Evolutionary conservation across 805 yeast genomes (phyloP).

Genomic region (Dipodascus albidus): DNA sequence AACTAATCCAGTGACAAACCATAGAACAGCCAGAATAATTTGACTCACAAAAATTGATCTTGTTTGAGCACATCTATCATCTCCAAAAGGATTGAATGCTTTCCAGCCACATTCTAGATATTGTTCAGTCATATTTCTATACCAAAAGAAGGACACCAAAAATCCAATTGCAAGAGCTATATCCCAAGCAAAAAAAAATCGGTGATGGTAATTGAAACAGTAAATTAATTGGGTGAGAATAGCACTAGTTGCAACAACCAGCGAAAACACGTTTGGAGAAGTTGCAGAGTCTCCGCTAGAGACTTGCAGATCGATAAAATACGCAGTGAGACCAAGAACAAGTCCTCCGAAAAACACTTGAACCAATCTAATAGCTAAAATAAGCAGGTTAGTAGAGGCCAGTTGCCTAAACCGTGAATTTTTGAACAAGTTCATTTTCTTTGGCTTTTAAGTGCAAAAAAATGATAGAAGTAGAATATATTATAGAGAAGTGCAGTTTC

Average conservation of each 20-base stretch:
- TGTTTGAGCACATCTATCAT: conserved; percentile 17
- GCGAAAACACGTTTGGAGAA: conserved; percentile 17
- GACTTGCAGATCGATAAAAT: conserved; percentile 14
- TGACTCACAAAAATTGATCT: conserved; percentile 18
- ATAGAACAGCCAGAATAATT: conserved; percentile 17
- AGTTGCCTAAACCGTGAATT: conserved; percentile 3
- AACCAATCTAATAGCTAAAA: conserved; percentile 17
- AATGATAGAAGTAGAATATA: too few species aligned
- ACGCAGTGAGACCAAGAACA: conserved; percentile 18
- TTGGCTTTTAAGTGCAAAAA: not conserved
- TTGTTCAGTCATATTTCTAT: conserved; percentile 13
- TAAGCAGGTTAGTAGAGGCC: conserved; percentile 19
- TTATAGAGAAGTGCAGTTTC: too few species aligned
- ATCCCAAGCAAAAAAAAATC: conserved; percentile 18
- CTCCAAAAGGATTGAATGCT: conserved; percentile 21
- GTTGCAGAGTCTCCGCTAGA: conserved; percentile 12
- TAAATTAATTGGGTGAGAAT: conserved; percentile 20
- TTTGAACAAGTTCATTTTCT: not conserved
- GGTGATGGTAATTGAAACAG: conserved; percentile 17
- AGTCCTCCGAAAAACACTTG: conserved; percentile 23
- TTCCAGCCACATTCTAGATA: conserved; percentile 18
- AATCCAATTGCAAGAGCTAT: conserved; percentile 14
- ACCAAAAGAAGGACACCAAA: conserved; percentile 17
- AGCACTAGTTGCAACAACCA: conserved; percentile 16
- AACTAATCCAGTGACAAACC: conserved; percentile 17